Evolutionary conservation across 192 early-diverging fungal species (phyloP), one percentile per base, ranked within the genome.

Genomic region (Phlyctochytrium bullatum): DNA sequence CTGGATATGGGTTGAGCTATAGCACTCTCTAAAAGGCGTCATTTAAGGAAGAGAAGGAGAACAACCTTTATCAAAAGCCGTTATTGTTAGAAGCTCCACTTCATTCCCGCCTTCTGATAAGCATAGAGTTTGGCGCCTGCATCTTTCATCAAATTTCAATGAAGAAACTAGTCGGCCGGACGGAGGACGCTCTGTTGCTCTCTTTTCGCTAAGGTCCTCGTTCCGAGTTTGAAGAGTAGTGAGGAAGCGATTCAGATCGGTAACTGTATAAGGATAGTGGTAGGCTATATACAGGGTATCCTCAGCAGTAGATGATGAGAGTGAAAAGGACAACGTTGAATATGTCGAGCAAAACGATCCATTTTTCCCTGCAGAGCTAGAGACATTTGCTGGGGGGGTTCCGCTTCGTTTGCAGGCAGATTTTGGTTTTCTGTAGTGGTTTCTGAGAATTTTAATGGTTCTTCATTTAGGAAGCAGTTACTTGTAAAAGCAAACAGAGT

Each of bases 221-320:
- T 61, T 63, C 1, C 36, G 33, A 59, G 10, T 67, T 53, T 69
- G 67, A 12, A 62, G 57, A 27, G 57, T 33, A 28, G 69, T 62
- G 10, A 68, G 68, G 29, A 52, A 61, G 3, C 59, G 27, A 27
- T 57, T 69, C 28, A 82, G 62, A 52, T 84, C 80, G 1, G 77
- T 70, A 25, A 73, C 78, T 4, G 83, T 85, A 59, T 85, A 85
- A 34, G 83, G 83, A 52, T 85, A 85, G 60, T 82, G 80, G 64
- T 85, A 85, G 1, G 83, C 83, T 40, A 85, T 51, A 28, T 52
- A 80, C 23, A 66, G 68, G n/a, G 61, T 73, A 60, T 85, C 83
- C 30, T 67, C 40, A 35, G 32, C 64, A 47, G 68, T 34, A 10
- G 34, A 54, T 4, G 66, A 64, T 36, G 67, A 58, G n/a, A 78